Conservation (phyloP, 148 eudicot genomes). For the Rhododendron kiyosumense region DNA sequence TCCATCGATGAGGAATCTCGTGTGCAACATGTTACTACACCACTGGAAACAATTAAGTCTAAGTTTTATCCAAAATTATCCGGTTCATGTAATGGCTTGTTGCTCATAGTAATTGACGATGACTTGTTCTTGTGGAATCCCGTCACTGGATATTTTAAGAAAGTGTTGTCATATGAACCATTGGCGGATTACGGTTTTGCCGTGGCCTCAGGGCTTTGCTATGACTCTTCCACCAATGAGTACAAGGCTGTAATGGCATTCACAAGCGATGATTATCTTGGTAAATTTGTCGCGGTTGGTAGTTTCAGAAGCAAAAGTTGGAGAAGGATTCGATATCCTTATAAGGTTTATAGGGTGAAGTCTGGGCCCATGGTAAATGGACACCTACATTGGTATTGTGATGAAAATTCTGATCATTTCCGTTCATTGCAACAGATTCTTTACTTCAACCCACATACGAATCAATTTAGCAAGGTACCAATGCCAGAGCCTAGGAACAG, state of each 20-base stretch:
- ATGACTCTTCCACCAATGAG: too few species aligned
- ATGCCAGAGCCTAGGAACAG: background rate
- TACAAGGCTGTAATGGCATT: too few species aligned
- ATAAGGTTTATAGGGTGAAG: too few species aligned
- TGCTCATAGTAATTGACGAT: background rate
- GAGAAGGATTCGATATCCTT: background rate
- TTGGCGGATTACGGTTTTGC: background rate
- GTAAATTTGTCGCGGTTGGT: too few species aligned
- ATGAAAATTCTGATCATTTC: too few species aligned
- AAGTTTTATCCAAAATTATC: too few species aligned
- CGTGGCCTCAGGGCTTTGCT: too few species aligned
- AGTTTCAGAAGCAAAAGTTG: background rate
- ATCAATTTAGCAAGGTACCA: background rate
- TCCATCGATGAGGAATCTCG: too few species aligned
- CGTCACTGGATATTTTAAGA: background rate
- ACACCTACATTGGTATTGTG: background rate
- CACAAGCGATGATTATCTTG: too few species aligned
- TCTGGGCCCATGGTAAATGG: background rate
- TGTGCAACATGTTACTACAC: too few species aligned
- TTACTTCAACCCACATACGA: background rate
- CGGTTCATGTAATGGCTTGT: background rate
- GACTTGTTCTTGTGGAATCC: constrained; percentile 11
- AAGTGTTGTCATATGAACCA: background rate
- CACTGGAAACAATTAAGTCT: too few species aligned
- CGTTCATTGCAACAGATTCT: background rate